Evolutionary conservation across 768 basidiomycete genomes (phyloP).

Genomic region (Symmetrospora coprosmae): DNA sequence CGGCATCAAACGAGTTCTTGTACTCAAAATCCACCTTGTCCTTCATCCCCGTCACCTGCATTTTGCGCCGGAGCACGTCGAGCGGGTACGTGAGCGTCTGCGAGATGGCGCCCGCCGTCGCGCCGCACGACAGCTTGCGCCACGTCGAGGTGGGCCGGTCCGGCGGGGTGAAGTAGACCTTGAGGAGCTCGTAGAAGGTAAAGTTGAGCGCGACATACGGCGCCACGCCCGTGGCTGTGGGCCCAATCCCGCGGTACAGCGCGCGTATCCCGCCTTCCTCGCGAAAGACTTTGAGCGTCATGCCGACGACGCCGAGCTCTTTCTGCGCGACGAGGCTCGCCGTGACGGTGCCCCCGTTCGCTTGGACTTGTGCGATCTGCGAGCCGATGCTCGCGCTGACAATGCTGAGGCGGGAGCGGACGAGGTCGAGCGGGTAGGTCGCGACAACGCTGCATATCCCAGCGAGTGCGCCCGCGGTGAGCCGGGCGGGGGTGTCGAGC

Average conservation of each 20-base stretch:
- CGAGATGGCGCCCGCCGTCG: constrained; percentile 58
- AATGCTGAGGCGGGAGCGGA: constrained; percentile 58
- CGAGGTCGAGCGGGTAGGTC: constrained; percentile 65
- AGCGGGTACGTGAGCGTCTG: constrained; percentile 92
- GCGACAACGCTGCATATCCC: constrained; percentile 70
- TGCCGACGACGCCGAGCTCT: constrained; percentile 53
- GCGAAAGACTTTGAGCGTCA: constrained; percentile 75
- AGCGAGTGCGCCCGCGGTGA: constrained; percentile 75
- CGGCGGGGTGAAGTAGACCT: constrained; percentile 42
- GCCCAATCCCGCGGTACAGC: constrained; percentile 65
- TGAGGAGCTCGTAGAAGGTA: constrained; percentile 55
- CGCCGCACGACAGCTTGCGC: constrained; percentile 70
- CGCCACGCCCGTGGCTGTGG: constrained; percentile 62
- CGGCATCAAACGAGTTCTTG: constrained; percentile 44
- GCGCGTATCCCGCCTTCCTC: constrained; percentile 84
- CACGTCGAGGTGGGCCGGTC: constrained; percentile 42
- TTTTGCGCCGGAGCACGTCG: constrained; percentile 84
- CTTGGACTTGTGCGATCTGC: too few relatives aligned
- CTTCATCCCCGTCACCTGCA: constrained; percentile 80
- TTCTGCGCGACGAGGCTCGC: constrained; percentile 39
- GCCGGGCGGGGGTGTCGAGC: constrained; percentile 74
- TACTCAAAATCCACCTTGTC: constrained; percentile 37
- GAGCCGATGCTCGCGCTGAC: constrained; percentile 22
- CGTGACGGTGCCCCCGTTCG: constrained; percentile 32
- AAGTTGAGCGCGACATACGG: constrained; percentile 43